Percentiles rank a stretch among this genome's conserved stretches.
Evolutionary conservation across 441 rosid species (phyloP).

Genomic region (Corymbia citriodora): DNA sequence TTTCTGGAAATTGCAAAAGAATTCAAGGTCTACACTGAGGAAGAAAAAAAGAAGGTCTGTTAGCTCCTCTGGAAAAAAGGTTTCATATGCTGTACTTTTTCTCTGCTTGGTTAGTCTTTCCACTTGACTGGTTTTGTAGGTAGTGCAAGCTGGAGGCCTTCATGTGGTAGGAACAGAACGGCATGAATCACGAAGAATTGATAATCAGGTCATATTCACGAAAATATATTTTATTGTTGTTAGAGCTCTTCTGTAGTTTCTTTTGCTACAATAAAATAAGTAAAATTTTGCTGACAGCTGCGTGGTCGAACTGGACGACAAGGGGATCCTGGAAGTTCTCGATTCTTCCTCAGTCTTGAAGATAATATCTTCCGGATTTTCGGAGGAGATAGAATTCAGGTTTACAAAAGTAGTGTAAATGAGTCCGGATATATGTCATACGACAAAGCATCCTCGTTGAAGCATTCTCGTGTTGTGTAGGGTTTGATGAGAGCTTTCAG

Average conservation of each 20-base stretch:
- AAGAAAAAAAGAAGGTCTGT: slow-evolving; percentile 79
- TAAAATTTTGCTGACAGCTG: slow-evolving; percentile 37
- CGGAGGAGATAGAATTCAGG: slow-evolving; percentile 97
- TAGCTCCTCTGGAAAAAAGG: neutral
- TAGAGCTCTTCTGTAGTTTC: neutral
- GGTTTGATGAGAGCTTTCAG: slow-evolving; percentile 98
- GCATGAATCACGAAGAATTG: slow-evolving; percentile 91
- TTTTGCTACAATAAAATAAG: neutral
- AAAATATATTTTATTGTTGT: neutral
- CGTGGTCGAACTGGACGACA: slow-evolving; percentile 97
- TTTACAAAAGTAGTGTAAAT: slow-evolving; percentile 13
- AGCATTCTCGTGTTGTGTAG: slow-evolving; percentile 29
- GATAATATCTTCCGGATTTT: slow-evolving; percentile 94
- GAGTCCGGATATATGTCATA: neutral
- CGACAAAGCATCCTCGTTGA: neutral
- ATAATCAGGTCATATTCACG: slow-evolving; percentile 66
- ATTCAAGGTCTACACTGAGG: slow-evolving; percentile 76
- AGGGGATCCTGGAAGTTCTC: slow-evolving; percentile 99
- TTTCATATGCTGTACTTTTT: neutral
- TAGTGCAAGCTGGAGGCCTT: slow-evolving; percentile 89
- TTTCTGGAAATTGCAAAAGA: slow-evolving; percentile 71
- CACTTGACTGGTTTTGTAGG: slow-evolving; percentile 41
- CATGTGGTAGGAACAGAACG: slow-evolving; percentile 95
- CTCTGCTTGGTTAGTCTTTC: slow-evolving; percentile 7
- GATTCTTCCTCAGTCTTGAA: slow-evolving; percentile 94